Percentiles rank a stretch among this genome's conserved stretches.
phyloP scores from a whole-genome alignment of 176 grass and related monocot genomes.

The Pontederia crassipes region DNA sequence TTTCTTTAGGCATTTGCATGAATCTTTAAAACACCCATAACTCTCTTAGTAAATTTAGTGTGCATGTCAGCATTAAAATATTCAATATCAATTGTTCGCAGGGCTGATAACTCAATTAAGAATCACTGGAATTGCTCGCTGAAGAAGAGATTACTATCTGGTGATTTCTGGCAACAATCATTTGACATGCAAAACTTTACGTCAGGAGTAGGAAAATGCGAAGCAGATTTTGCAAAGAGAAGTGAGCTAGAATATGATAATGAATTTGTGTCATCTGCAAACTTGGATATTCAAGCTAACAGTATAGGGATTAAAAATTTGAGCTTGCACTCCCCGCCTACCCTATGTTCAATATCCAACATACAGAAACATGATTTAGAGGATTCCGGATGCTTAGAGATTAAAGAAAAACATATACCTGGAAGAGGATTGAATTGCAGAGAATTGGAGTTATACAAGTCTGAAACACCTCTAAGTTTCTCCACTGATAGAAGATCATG shows the following conservation, averaged over 20 bases:
- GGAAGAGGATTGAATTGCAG: neutral
- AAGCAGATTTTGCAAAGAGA: neutral
- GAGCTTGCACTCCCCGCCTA: neutral
- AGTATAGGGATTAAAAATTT: neutral
- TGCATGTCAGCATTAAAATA: neutral
- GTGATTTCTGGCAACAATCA: neutral
- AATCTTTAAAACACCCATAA: too few species aligned
- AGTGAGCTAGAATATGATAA: neutral
- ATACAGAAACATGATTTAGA: neutral
- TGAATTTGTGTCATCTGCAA: neutral
- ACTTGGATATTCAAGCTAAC: too few species aligned
- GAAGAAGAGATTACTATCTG: neutral
- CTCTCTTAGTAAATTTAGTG: neutral
- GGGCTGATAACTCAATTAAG: slow-evolving; percentile 6
- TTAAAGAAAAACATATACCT: neutral
- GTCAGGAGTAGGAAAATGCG: neutral
- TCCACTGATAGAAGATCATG: neutral
- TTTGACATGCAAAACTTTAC: neutral
- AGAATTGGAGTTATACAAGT: neutral
- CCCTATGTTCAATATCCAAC: neutral
- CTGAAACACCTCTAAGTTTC: neutral
- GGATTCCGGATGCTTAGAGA: neutral
- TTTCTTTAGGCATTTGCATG: too few species aligned
- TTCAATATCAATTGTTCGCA: neutral
- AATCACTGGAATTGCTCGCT: slow-evolving; percentile 16